A percentile compares a stretch with the other conserved stretches of the same genome.
Evolutionary conservation across 2,329 filamentous ascomycete genomes (phyloP).

Genomic region (Neocatenulostroma microsporum): DNA sequence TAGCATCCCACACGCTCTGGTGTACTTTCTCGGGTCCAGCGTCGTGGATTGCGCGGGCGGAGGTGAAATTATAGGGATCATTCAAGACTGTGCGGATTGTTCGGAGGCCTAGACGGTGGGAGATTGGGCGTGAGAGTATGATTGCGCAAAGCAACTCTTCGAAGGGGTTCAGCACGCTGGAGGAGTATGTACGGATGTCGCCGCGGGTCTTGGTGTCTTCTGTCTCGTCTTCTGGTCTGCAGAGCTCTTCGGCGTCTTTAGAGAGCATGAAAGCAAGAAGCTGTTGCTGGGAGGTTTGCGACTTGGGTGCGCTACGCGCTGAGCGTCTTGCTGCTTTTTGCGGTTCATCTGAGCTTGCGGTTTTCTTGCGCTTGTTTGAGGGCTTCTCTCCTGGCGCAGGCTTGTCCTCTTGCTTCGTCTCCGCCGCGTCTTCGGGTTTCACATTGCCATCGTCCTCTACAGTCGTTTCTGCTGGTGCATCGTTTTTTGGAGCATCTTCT

Average conservation of each 20-base stretch:
- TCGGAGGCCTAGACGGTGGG: conserved; percentile 37
- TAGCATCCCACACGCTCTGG: conserved; percentile 35
- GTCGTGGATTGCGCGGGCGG: conserved; percentile 27
- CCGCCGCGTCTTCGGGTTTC: conserved; percentile 3
- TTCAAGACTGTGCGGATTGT: conserved; percentile 40
- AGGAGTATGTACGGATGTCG: conserved; percentile 27
- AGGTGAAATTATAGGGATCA: conserved; percentile 33
- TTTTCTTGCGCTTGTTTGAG: conserved; percentile 18
- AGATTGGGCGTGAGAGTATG: conserved; percentile 39
- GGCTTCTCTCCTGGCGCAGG: no score
- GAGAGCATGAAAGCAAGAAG: conserved; percentile 30
- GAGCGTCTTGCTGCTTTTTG: conserved; percentile 25
- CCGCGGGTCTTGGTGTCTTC: conserved; percentile 21
- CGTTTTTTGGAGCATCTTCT: no score
- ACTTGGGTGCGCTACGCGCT: conserved; percentile 18
- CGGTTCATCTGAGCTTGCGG: conserved; percentile 11
- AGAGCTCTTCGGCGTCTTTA: conserved; percentile 22
- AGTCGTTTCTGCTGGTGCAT: no score
- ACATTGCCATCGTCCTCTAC: no score
- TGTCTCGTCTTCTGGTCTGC: conserved; percentile 29
- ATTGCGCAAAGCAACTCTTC: conserved; percentile 40
- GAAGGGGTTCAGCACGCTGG: conserved; percentile 32
- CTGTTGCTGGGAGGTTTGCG: conserved; percentile 20
- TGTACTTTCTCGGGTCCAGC: conserved; percentile 32
- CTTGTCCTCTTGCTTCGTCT: no score